A percentile compares a stretch with the other conserved stretches of the same genome.
Conservation (phyloP, 306 rosid species). For the Citrullus amarus region DNA sequence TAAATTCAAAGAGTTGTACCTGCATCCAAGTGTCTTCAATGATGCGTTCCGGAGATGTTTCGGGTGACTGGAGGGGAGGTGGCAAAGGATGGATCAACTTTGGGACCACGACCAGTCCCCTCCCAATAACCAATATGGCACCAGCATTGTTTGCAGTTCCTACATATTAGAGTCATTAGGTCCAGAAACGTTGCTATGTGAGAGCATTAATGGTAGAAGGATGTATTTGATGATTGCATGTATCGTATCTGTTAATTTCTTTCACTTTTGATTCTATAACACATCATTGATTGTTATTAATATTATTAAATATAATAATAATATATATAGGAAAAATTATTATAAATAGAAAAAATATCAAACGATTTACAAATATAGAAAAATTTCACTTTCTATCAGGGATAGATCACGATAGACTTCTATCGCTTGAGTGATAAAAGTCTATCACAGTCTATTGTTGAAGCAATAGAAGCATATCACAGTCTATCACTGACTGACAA, state of each 20-base stretch:
- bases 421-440: no score
- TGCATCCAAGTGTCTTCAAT: slow-evolving; percentile 97
- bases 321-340: no score
- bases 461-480: no score
- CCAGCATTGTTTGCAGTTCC: slow-evolving; percentile 99
- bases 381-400: no score
- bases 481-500: no score
- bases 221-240: not conserved
- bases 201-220: not conserved
- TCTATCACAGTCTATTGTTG: no score
- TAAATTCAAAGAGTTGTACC: slow-evolving; percentile 19
- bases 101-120: slow-evolving; percentile 98
- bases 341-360: no score
- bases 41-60: slow-evolving; percentile 89
- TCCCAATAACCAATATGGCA: slow-evolving; percentile 92
- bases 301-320: not conserved
- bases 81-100: slow-evolving; percentile 95
- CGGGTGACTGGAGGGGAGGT: slow-evolving; percentile 95
- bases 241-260: not conserved
- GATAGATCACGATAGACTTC: no score
- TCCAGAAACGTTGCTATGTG: not conserved
- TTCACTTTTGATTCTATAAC: not conserved
- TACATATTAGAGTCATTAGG: not conserved
- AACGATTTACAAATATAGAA: no score
- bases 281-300: no score